Base-by-base conservation (phyloP, 139 green algal genomes). In the Trebouxia sp. region DNA sequence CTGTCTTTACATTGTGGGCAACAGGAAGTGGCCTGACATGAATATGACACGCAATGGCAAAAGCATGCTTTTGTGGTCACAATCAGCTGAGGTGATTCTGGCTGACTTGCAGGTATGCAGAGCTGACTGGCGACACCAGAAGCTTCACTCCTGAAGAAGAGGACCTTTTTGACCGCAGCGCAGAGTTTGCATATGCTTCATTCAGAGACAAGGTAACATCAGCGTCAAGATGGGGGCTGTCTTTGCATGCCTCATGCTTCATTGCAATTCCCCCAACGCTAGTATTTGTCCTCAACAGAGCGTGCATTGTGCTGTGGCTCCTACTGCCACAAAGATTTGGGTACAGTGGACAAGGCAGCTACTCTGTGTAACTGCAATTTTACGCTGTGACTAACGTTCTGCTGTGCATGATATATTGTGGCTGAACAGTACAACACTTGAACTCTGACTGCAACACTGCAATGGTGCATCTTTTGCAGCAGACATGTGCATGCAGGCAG, bases 181-280 rank as follows among this genome's bases (percentile, higher is more conserved):
- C 95, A 0, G 48, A 91, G 85, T 87, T 91, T 83, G 94, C 96
- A 8, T 98, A 98, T 85, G 83, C 86, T 30, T 88, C 76, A 28
- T 98, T 98, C 88, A 88, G 95, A 32, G 75, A 98, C 89, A 97
- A 96, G 87, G 90, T 90, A 10, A 87, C 90, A 3, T 43, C 75
- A 15, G 48, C 15, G 48, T 26, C 14, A 15, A 12, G 12, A 15
- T 15, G 48, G 15, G 14, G 14, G 15, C 48, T 56, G 48, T 56
- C 14, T 12, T 15, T 56, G 48, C n/a, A n/a, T n/a, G n/a, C n/a
- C n/a, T n/a, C n/a, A n/a, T n/a, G n/a, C n/a, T n/a, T n/a, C n/a
- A n/a, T 56, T 12, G 48, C 48, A 56, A 56, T 56, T 12, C 12
- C 14, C 15, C 48, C 15, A 15, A 12, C 12, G 48, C 12, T 26